phyloP scores from a whole-genome alignment of 2,329 filamentous ascomycete genomes.

The Ophiostoma populinum region DNA sequence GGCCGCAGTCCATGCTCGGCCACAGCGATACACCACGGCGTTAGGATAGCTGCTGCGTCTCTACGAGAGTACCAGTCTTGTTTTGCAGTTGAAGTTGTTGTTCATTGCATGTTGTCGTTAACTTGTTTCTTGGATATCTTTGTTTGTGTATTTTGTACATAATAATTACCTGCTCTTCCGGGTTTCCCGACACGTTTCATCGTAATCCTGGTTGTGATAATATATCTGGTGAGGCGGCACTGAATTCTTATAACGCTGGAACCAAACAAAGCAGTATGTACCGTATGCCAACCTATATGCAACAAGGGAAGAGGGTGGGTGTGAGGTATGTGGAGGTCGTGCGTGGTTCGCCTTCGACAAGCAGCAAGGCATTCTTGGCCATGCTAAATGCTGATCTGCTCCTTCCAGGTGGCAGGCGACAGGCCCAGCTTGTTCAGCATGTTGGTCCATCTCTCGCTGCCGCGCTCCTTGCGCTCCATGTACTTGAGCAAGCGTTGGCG shows the following conservation, averaged over 20 bases:
- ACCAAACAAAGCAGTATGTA: not conserved
- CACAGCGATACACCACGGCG: constrained; percentile 3
- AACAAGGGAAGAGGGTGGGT: not conserved
- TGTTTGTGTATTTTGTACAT: constrained; percentile 22
- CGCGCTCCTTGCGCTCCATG: constrained; percentile 74
- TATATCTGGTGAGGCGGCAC: no score
- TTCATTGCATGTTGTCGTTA: not conserved
- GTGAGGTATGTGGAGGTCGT: no score
- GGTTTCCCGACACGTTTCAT: no score
- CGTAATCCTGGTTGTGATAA: no score
- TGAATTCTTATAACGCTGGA: constrained; percentile 6
- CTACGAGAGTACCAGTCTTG: no score
- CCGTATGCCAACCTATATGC: constrained; percentile 1
- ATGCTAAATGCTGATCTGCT: constrained; percentile 52
- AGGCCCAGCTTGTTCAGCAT: constrained; percentile 71
- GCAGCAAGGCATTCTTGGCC: not conserved
- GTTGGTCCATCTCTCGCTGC: constrained; percentile 77
- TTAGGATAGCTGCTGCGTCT: constrained; percentile 1
- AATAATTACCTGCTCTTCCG: no score
- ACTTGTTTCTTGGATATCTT: constrained; percentile 28
- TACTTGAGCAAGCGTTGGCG: constrained; percentile 81
- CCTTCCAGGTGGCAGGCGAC: constrained; percentile 76
- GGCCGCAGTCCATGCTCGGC: no score
- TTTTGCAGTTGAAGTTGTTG: no score
- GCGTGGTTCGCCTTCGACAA: no score